Percentiles rank a stretch among this genome's conserved stretches.
phyloP scores from a whole-genome alignment of 2,329 filamentous ascomycete genomes.

The Colletotrichum sp. region DNA sequence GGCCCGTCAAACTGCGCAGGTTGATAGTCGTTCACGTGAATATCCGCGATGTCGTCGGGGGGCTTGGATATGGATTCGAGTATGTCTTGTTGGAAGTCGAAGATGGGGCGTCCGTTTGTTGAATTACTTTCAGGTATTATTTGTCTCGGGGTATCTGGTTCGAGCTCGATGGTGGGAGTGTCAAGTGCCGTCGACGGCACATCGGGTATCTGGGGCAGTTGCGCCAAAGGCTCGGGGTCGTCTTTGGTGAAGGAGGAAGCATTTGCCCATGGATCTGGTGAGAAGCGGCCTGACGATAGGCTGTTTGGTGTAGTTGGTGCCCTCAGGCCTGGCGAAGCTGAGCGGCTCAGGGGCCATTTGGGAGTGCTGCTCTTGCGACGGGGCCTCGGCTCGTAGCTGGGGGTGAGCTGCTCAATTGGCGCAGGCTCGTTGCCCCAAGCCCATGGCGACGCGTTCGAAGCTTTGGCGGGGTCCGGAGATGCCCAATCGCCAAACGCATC shows the following conservation, averaged over 20 bases:
- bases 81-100: not conserved
- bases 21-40: not conserved
- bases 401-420: conserved; percentile 27
- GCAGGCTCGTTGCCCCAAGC: conserved; percentile 4
- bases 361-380: conserved; percentile 40
- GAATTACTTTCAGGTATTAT: not conserved
- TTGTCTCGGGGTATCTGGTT: not conserved
- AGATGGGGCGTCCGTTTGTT: not conserved
- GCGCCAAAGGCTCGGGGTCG: conserved; percentile 17
- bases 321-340: conserved; percentile 37
- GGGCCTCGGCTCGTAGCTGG: conserved; percentile 33
- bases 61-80: not conserved
- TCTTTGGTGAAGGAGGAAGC: conserved; percentile 25
- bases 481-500: conserved; percentile 44
- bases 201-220: conserved; percentile 22
- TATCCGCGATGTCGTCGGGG: not conserved
- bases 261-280: conserved; percentile 47
- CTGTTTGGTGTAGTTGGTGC: conserved; percentile 33
- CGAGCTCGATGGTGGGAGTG: not conserved
- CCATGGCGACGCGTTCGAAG: conserved; percentile 19
- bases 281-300: conserved; percentile 37
- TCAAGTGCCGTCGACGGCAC: conserved; percentile 18
- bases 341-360: conserved; percentile 44
- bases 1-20: not conserved
- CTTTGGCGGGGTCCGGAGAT: conserved; percentile 28